phyloP scores from a whole-genome alignment of 2,329 filamentous ascomycete genomes.

The Colletotrichum siamense region DNA sequence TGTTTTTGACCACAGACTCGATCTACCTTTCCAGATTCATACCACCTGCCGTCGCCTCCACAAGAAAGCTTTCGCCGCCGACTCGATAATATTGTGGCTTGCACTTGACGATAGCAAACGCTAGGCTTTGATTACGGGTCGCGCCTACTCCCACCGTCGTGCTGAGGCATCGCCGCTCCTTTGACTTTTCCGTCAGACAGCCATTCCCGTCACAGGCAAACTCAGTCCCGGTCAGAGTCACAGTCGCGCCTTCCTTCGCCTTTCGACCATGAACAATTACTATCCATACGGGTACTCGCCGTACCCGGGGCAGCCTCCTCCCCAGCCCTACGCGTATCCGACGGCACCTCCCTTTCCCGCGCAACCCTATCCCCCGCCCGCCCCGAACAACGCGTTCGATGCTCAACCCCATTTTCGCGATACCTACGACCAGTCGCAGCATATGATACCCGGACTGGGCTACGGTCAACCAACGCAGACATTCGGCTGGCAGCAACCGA shows the following conservation, averaged over 20 bases:
- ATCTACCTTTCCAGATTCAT: neutral
- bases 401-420: neutral
- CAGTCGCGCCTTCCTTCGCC: neutral
- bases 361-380: neutral
- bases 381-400: neutral
- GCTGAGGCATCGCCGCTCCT: neutral
- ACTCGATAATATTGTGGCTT: neutral
- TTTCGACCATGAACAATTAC: conserved; percentile 39
- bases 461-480: conserved; percentile 7
- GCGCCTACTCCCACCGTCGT: neutral
- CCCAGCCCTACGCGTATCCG: conserved; percentile 14
- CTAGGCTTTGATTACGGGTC: neutral
- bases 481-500: conserved; percentile 5
- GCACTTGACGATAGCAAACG: neutral
- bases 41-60: neutral
- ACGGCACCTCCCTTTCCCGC: conserved; percentile 1
- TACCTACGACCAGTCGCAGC: conserved; percentile 24
- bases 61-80: neutral
- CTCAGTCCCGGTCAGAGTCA: neutral
- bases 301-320: conserved; percentile 29
- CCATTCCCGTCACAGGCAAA: neutral
- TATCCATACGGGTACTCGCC: conserved; percentile 41
- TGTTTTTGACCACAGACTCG: neutral
- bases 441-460: conserved; percentile 30
- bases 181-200: neutral